phyloP scores from a whole-genome alignment of 345 rosid genomes.

The Lenwebbia sp. region DNA sequence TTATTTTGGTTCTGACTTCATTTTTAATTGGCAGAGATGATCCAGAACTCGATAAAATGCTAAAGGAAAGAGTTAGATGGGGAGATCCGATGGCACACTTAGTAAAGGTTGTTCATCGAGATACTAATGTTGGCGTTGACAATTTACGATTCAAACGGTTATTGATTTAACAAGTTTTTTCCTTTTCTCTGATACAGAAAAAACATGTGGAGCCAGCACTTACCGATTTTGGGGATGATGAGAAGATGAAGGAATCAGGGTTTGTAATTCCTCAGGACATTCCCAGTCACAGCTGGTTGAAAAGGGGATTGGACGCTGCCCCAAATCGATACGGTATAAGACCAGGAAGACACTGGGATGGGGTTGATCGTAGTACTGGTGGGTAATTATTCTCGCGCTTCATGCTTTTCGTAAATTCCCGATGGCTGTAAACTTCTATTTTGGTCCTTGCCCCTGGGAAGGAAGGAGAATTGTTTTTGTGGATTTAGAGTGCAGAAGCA shows the following conservation, averaged over 20 bases:
- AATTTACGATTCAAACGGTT: background rate
- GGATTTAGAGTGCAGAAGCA: background rate
- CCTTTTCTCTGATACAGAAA: conserved; percentile 30
- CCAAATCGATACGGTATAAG: conserved; percentile 76
- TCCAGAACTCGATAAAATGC: conserved; percentile 73
- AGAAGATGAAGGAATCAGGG: conserved; percentile 88
- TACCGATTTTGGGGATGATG: conserved; percentile 64
- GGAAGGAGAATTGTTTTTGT: background rate
- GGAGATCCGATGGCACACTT: conserved; percentile 98
- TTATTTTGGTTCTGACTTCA: background rate
- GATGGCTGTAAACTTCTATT: background rate
- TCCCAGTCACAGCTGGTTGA: conserved; percentile 81
- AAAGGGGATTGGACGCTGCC: conserved; percentile 69
- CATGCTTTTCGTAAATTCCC: background rate
- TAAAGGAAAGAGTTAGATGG: conserved; percentile 71
- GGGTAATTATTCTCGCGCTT: conserved; percentile 3
- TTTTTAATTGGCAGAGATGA: conserved; percentile 55
- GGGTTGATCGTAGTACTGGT: conserved; percentile 91
- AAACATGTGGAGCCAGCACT: conserved; percentile 36
- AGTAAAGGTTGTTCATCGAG: conserved; percentile 53
- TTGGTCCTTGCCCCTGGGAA: background rate
- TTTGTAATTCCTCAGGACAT: conserved; percentile 75
- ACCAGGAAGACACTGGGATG: conserved; percentile 99
- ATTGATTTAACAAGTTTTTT: background rate
- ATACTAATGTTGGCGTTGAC: background rate